Evolutionary conservation across 2,329 filamentous ascomycete genomes (phyloP), one percentile per base, ranked within the genome.

Genomic region (Fusarium falciforme): DNA sequence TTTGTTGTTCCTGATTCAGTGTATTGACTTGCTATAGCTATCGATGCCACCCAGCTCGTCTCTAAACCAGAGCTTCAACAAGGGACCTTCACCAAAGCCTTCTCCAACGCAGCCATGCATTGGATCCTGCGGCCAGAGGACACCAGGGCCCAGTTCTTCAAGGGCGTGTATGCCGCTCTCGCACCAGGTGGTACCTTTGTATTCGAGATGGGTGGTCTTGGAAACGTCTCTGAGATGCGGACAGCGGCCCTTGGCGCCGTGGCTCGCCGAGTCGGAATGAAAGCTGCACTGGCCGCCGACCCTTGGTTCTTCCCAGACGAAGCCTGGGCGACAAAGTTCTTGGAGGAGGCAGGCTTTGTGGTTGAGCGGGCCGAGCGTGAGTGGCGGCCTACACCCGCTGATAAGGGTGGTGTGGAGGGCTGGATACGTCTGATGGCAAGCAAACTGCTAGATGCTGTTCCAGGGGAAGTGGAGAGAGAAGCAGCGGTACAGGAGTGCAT

Each of bases 291-390:
- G 22, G 85, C 84, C 16, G 85, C 83, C 0, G 87, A 88, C 70
- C 92, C 92, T 6, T 94, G 92, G 92, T 94, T 93, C 81, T 94
- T 94, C 79, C 91, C 92, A 0, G 90, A 91, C 71, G 90, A 91
- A 76, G 79, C 73, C 0, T 92, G 90, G 90, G 87, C 89, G 79
- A 80, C 74, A 35, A 76, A 85, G 68, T 82, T 87, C 70, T 78
- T 84, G 25, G 80, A 82, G 58, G 84, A 85, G 2, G 85, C 84
- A 20, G 87, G 86, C 27, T 88, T 85, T 81, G 77, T 79, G 65
- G 81, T 91, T 5, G 86, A 89, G 75, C 84, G 80, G 73, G 80
- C 87, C 0, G 92, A 94, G 83, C 80, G 86, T 22, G 91, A 93
- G 82, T 93, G 91, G 83, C 82, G 92, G 61, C 90, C 91, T 29